Percentiles rank a stretch among this genome's conserved stretches.
Evolutionary conservation across 2,329 filamentous ascomycete species (phyloP).

Genomic region (Nothopassalora personata): DNA sequence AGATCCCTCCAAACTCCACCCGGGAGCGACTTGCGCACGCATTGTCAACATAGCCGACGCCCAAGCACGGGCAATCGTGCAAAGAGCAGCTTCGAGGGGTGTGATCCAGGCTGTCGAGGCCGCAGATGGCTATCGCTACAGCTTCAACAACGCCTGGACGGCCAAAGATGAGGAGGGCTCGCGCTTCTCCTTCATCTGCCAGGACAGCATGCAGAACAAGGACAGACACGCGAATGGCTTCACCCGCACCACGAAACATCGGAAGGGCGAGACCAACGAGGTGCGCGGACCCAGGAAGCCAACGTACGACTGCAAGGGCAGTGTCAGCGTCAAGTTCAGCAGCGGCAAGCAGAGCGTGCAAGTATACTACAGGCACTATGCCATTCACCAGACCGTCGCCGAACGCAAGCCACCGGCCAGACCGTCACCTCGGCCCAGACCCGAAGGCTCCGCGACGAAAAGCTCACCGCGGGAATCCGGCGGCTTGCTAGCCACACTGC

Average conservation of each 20-base stretch:
- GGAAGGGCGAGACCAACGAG: constrained; percentile 20
- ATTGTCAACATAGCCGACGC: constrained; percentile 30
- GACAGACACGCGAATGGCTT: constrained; percentile 43
- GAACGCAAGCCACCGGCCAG: constrained; percentile 39
- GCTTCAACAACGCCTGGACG: constrained; percentile 47
- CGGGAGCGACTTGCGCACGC: constrained; percentile 18
- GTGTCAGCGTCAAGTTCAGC: constrained; percentile 46
- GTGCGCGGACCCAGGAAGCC: constrained; percentile 33
- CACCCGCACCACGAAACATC: constrained; percentile 25
- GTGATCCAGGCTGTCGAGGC: constrained; percentile 41
- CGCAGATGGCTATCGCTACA: constrained; percentile 45
- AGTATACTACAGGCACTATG: constrained; percentile 44
- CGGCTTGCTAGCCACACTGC: constrained; percentile 17
- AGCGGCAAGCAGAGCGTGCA: constrained; percentile 38
- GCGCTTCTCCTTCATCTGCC: constrained; percentile 47
- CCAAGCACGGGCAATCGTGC: constrained; percentile 41
- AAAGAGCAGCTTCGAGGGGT: constrained; percentile 44
- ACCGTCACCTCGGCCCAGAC: constrained; percentile 1
- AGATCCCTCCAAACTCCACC: constrained; percentile 5
- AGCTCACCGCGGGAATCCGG: constrained; percentile 7
- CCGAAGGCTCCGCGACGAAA: not conserved
- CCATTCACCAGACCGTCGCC: constrained; percentile 44
- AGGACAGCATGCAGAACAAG: constrained; percentile 48
- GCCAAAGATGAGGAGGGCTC: constrained; percentile 43
- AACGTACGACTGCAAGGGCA: constrained; percentile 46